These are phyloP conservation scores for Porphyra umbilicalis DNA, from an alignment of 31 red algal species.

Conservation along the genomic window DNA sequence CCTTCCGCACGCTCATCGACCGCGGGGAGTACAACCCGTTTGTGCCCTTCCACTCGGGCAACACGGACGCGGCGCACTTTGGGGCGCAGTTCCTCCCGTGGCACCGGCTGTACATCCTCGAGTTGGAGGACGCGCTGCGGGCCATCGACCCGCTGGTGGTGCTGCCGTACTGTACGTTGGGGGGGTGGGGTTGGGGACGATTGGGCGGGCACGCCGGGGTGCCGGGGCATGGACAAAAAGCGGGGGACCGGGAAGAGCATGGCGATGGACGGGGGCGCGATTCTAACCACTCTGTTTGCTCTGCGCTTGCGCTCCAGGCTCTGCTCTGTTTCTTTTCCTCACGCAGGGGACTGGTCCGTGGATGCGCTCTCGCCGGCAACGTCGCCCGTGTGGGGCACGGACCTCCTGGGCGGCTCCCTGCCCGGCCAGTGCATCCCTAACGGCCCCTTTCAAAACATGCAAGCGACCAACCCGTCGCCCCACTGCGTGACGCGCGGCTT, in stretches of 20 bases:
- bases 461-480: slow-evolving; percentile 5
- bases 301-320: background rate
- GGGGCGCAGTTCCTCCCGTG: slow-evolving; percentile 62
- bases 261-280: background rate
- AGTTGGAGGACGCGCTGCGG: slow-evolving; percentile 42
- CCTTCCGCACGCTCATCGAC: background rate
- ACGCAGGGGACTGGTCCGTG: background rate
- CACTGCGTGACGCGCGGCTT: slow-evolving; percentile 39
- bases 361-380: background rate
- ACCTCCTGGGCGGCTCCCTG: background rate
- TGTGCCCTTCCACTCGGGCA: slow-evolving; percentile 18
- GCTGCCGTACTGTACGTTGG: slow-evolving; percentile 54
- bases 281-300: background rate
- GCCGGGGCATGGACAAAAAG: no score
- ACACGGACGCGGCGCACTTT: slow-evolving; percentile 42
- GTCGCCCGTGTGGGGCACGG: background rate
- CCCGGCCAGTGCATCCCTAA: slow-evolving; percentile 13
- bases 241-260: background rate
- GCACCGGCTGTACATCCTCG: slow-evolving; percentile 50
- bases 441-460: slow-evolving; percentile 33
- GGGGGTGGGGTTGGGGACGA: slow-evolving; percentile 13
- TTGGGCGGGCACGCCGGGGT: no score
- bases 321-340: background rate
- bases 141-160: slow-evolving; percentile 22
- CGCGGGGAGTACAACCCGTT: background rate